Evolutionary conservation across 352 stramenopile species (phyloP).

Genomic region (Globisporangium paroecandrum): DNA sequence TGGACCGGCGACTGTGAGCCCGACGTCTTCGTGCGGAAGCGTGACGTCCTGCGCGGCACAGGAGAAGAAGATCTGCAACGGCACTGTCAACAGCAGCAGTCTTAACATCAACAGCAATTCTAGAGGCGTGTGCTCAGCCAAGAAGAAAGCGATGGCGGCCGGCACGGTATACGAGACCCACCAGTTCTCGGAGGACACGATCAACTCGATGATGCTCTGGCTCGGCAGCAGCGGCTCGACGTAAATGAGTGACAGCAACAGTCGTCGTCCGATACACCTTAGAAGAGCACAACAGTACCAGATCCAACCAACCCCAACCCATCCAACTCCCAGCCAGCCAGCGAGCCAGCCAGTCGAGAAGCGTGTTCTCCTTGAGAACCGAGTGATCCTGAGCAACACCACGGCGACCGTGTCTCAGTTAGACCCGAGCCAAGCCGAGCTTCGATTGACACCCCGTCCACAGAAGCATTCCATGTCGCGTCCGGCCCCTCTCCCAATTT

Average conservation of each 20-base stretch:
- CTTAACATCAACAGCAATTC: conserved; percentile 13
- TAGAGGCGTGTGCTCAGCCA: conserved; percentile 1
- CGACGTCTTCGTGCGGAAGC: neutral
- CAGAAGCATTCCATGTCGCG: neutral
- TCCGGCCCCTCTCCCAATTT: neutral
- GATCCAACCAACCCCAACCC: conserved; percentile 3
- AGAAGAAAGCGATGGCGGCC: conserved; percentile 8
- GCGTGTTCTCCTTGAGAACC: neutral
- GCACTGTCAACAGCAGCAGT: conserved; percentile 8
- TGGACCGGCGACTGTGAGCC: neutral
- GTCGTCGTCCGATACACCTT: neutral
- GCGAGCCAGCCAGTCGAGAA: neutral
- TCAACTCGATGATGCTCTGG: conserved; percentile 44
- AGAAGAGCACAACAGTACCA: conserved; percentile 11
- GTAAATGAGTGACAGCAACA: neutral
- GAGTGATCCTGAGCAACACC: neutral
- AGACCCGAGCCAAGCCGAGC: neutral
- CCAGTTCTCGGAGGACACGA: conserved; percentile 49
- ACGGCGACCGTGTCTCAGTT: neutral
- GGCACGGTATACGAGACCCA: conserved; percentile 32
- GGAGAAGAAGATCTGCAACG: conserved; percentile 1
- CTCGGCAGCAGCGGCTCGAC: conserved; percentile 14
- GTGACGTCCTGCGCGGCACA: neutral
- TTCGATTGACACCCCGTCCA: neutral
- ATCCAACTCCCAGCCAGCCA: neutral